Evolutionary conservation across 1,284 basidiomycete species (phyloP).

Genomic region (Xerocomus cyaneibrunnescens): DNA sequence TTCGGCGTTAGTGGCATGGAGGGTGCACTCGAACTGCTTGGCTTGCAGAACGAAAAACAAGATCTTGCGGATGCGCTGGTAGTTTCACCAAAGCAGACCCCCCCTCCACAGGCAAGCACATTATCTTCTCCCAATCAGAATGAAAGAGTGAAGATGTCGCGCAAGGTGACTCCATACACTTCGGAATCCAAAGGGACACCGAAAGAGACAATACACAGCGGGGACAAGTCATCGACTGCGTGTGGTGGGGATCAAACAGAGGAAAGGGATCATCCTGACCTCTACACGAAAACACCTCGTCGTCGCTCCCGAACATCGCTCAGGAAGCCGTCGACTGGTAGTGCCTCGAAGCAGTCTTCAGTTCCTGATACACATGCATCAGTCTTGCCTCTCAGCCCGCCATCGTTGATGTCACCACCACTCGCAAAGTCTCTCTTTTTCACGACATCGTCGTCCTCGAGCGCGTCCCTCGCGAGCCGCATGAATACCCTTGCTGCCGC

Average conservation of each 20-base stretch:
- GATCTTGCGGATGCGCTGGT: not conserved
- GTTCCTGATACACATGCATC: constrained; percentile 21
- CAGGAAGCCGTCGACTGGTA: not conserved
- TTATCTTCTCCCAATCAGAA: not conserved
- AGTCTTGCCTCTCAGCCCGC: constrained; percentile 30
- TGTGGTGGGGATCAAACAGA: not conserved
- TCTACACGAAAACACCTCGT: constrained; percentile 20
- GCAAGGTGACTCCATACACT: constrained; percentile 15
- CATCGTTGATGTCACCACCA: constrained; percentile 32
- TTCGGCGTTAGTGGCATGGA: not conserved
- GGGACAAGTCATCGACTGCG: not conserved
- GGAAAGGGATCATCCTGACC: constrained; percentile 7
- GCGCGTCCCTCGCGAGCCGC: constrained; percentile 17
- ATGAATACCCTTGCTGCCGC: not conserved
- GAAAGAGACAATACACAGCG: not conserved
- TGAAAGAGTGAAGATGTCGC: not conserved
- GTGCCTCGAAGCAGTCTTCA: constrained; percentile 12
- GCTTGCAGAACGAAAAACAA: not conserved
- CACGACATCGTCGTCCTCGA: constrained; percentile 23
- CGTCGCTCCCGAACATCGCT: constrained; percentile 9
- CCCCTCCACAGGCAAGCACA: not conserved
- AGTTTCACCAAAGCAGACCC: not conserved
- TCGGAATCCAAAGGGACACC: not conserved
- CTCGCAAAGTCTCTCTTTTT: constrained; percentile 33
- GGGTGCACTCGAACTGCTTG: not conserved